Base-by-base conservation (phyloP, 352 stramenopile genomes). In the Phytophthora lateralis region DNA sequence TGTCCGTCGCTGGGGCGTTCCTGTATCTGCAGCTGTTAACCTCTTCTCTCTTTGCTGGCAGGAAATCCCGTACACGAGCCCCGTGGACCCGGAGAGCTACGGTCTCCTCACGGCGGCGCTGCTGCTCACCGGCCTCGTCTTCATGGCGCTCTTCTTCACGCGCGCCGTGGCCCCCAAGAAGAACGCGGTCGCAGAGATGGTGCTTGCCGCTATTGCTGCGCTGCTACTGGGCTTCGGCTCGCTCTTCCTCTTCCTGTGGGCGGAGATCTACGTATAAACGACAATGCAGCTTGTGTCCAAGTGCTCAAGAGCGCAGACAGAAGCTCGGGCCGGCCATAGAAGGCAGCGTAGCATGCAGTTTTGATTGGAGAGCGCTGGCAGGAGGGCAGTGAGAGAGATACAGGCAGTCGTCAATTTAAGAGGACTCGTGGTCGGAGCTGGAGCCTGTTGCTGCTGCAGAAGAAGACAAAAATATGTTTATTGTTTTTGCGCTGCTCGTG, bases 191-290 rank as follows among this genome's bases (percentile, higher is more conserved):
- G 56, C 80, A n/a, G 87, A 95, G 70, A 53, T 93, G 35, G 53
- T 86, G 24, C 55, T 92, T 35, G 82, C 85, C 8, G 55, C 90
- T 45, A 75, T 93, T 47, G 76, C 84, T 0, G 80, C 87, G 21
- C 61, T 93, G 56, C 74, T 95, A 29, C 69, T 95, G 18, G 87
- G 87, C 32, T 91, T 90, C 59, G 84, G 84, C 61, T 82, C 87
- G 55, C 80, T 95, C 29, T 95, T 95, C 63, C 75, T 95, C 53
- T 91, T 95, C 67, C 78, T 95, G 14, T 95, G 84, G 87, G 85
- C 82, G 46, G 87, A 93, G 69, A 87, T 95, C 73, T 95, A 95
- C 80, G 84, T 93, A 60, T 95, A 81, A 76, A 52, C 24, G 48
- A n/a, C 11, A 24, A 26, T 30, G 26, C 26, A 30, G 26, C 26